Conservation (phyloP, 805 yeast species). For the Clavispora carvajalis region DNA sequence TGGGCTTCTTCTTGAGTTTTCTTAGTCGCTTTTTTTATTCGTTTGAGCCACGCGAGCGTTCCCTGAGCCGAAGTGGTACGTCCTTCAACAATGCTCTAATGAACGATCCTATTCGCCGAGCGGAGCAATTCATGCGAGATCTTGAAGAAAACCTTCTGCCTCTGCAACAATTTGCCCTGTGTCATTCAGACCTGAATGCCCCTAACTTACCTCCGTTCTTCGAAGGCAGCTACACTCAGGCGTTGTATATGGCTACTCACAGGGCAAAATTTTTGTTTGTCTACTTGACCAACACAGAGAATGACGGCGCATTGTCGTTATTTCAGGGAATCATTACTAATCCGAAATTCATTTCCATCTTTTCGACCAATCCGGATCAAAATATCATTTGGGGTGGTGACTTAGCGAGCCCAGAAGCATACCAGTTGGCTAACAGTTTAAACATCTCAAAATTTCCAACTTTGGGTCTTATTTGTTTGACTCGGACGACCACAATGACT, state of each 20-base stretch:
- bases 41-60: neutral
- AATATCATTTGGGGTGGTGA: slow-evolving; percentile 81
- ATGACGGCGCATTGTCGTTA: slow-evolving; percentile 55
- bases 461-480: slow-evolving; percentile 68
- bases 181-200: slow-evolving; percentile 5
- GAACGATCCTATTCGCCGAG: slow-evolving; percentile 50
- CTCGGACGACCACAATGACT: slow-evolving; percentile 49
- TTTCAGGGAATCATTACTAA: slow-evolving; percentile 51
- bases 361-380: slow-evolving; percentile 38
- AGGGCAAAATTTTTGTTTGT: slow-evolving; percentile 70
- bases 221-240: slow-evolving; percentile 76
- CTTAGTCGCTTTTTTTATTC: neutral
- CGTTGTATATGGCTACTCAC: slow-evolving; percentile 63
- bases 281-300: slow-evolving; percentile 66
- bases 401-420: slow-evolving; percentile 73
- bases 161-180: slow-evolving; percentile 13
- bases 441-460: slow-evolving; percentile 76
- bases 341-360: slow-evolving; percentile 40
- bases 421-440: slow-evolving; percentile 73
- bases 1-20: neutral
- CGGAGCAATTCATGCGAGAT: slow-evolving; percentile 44
- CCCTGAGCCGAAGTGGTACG: neutral
- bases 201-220: slow-evolving; percentile 43
- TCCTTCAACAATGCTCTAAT: slow-evolving; percentile 11
- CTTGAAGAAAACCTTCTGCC: slow-evolving; percentile 44